Percentiles rank a stretch among this genome's conserved stretches.
These are phyloP conservation scores for Lentinula raphanica DNA, from an alignment of 768 basidiomycete genomes.

Conservation along the genomic window DNA sequence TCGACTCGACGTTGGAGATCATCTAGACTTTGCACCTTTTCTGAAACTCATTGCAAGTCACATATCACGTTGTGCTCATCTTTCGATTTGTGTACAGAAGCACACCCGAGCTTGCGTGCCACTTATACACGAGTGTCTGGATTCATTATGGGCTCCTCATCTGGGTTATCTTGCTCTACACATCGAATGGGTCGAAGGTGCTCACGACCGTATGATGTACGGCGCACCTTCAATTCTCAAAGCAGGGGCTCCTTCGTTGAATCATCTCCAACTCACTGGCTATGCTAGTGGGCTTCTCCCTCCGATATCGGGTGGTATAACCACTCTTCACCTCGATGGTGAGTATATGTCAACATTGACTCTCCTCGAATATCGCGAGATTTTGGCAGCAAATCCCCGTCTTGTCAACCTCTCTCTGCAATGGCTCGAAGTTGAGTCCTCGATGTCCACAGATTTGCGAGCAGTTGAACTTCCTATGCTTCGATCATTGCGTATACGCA, in stretches of 20 bases:
- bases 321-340: constrained; percentile 41
- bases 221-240: constrained; percentile 27
- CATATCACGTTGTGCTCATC: constrained; percentile 33
- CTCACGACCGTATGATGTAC: constrained; percentile 17
- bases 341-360: constrained; percentile 30
- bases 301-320: constrained; percentile 24
- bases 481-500: constrained; percentile 36
- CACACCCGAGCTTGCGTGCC: constrained; percentile 15
- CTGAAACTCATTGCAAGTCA: constrained; percentile 28
- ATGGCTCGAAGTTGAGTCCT: constrained; percentile 21
- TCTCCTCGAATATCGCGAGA: constrained; percentile 28
- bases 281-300: constrained; percentile 36
- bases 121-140: constrained; percentile 26
- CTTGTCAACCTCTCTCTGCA: constrained; percentile 39
- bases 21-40: constrained; percentile 20
- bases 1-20: constrained; percentile 23
- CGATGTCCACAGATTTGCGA: constrained; percentile 5
- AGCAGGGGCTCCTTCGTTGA: constrained; percentile 26
- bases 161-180: constrained; percentile 36
- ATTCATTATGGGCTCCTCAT: constrained; percentile 22
- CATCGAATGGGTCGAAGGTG: constrained; percentile 13
- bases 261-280: constrained; percentile 38
- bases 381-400: constrained; percentile 29
- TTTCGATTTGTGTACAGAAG: constrained; percentile 27
- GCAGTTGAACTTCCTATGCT: constrained; percentile 30